Conservation (phyloP, 805 yeast species). For the Ogataea glucozyma region DNA sequence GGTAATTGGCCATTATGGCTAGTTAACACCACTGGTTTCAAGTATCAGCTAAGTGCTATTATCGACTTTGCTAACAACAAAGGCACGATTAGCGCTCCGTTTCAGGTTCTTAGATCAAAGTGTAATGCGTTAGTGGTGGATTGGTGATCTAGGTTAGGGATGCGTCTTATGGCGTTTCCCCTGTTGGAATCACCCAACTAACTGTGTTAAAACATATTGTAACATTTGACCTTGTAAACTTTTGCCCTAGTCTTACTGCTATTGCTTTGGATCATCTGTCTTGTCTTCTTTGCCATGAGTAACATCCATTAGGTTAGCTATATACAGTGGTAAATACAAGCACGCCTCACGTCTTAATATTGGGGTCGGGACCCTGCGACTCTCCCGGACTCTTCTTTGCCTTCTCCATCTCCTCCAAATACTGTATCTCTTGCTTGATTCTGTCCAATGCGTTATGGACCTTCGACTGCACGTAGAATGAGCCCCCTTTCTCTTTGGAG, state of each 20-base stretch:
- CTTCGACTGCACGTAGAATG: conserved; percentile 90
- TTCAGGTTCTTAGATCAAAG: conserved; percentile 69
- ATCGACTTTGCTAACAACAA: conserved; percentile 71
- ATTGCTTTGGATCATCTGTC: no score
- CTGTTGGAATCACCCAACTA: conserved; percentile 41
- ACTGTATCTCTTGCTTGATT: conserved; percentile 73
- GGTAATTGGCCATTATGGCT: conserved; percentile 44
- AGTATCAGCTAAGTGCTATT: conserved; percentile 63
- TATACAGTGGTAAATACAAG: conserved; percentile 3
- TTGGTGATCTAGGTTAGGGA: conserved; percentile 29
- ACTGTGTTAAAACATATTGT: conserved; percentile 55
- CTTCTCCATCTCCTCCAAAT: conserved; percentile 44
- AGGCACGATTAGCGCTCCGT: conserved; percentile 74
- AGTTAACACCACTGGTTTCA: conserved; percentile 29
- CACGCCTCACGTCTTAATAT: conserved; percentile 3
- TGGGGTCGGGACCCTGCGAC: background rate
- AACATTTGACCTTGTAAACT: no score
- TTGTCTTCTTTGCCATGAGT: background rate
- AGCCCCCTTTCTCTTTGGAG: conserved; percentile 93
- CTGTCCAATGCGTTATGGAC: conserved; percentile 94
- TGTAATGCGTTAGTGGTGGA: conserved; percentile 39
- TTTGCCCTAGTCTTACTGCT: no score
- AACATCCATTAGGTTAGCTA: conserved; percentile 7
- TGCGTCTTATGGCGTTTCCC: conserved; percentile 31
- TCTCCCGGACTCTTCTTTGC: conserved; percentile 23